phyloP scores from a whole-genome alignment of 2,329 filamentous ascomycete genomes.

The Colletotrichum orchidophilum region DNA sequence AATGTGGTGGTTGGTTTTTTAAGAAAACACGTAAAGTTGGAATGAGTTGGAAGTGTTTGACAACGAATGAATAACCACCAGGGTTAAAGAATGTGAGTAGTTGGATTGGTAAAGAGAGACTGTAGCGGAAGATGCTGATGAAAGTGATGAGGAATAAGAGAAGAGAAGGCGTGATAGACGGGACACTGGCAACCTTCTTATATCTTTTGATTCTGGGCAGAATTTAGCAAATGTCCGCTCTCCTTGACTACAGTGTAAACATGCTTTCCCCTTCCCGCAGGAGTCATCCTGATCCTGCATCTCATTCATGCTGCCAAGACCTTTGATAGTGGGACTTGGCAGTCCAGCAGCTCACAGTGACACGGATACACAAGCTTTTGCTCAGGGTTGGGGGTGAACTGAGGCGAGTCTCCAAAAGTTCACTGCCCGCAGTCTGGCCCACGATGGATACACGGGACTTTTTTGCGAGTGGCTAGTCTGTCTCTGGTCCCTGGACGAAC shows the following conservation, averaged over 20 bases:
- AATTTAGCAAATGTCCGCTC: neutral
- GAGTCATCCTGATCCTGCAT: slow-evolving; percentile 11
- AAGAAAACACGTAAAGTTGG: slow-evolving; percentile 19
- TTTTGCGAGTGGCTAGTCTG: neutral
- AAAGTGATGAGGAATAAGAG: slow-evolving; percentile 8
- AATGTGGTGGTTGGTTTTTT: slow-evolving; percentile 25
- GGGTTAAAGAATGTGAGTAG: slow-evolving; percentile 39
- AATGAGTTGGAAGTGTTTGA: slow-evolving; percentile 12
- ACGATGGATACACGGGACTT: slow-evolving; percentile 18
- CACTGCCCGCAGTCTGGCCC: neutral
- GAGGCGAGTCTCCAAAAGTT: slow-evolving; percentile 1
- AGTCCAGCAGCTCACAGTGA: slow-evolving; percentile 1
- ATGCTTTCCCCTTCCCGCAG: neutral
- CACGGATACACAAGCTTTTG: slow-evolving; percentile 16
- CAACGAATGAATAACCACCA: slow-evolving; percentile 33
- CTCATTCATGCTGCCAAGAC: slow-evolving; percentile 13
- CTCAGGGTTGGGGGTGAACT: neutral
- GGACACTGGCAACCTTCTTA: slow-evolving; percentile 25
- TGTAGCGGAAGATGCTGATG: slow-evolving; percentile 27
- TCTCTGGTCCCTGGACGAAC: neutral
- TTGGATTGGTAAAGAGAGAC: slow-evolving; percentile 40
- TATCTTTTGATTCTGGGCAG: neutral
- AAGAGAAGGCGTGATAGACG: neutral
- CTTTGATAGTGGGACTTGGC: neutral
- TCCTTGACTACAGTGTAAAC: no score